phyloP scores from a whole-genome alignment of 2,329 filamentous ascomycete genomes.

The Coniochaeta hoffmannii region DNA sequence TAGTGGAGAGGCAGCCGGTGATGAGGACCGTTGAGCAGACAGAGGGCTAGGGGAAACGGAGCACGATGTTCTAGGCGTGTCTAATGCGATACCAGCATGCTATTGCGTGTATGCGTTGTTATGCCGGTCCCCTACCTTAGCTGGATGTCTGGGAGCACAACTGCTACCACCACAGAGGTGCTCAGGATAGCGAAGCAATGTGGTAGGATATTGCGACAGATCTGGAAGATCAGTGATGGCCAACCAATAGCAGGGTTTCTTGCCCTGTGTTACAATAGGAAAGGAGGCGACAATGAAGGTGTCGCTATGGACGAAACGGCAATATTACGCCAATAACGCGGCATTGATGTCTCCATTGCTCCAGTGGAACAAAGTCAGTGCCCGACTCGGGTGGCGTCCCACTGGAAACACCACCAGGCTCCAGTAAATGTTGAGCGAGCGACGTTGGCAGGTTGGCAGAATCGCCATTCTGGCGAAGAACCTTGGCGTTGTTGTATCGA shows the following conservation, averaged over 20 bases:
- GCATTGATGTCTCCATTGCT: neutral
- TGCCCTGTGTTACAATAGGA: conserved; percentile 3
- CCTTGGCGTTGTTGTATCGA: neutral
- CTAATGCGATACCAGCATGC: neutral
- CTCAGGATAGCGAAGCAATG: conserved; percentile 1
- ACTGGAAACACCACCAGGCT: neutral
- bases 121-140: neutral
- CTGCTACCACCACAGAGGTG: neutral
- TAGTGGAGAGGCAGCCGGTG: conserved; percentile 5
- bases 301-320: neutral
- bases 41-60: neutral
- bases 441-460: neutral
- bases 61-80: neutral
- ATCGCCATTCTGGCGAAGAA: neutral
- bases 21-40: neutral
- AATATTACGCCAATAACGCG: neutral
- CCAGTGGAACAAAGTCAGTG: neutral
- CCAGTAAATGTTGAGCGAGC: neutral
- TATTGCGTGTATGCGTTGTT: neutral
- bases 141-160: neutral
- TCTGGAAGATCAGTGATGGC: neutral
- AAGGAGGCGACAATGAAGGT: neutral
- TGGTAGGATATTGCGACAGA: conserved; percentile 2
- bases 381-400: neutral
- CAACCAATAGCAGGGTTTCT: neutral